Evolutionary conservation across 176 grass and related monocot species (phyloP), one percentile per base, ranked within the genome.

Genomic region (Pharus latifolius): DNA sequence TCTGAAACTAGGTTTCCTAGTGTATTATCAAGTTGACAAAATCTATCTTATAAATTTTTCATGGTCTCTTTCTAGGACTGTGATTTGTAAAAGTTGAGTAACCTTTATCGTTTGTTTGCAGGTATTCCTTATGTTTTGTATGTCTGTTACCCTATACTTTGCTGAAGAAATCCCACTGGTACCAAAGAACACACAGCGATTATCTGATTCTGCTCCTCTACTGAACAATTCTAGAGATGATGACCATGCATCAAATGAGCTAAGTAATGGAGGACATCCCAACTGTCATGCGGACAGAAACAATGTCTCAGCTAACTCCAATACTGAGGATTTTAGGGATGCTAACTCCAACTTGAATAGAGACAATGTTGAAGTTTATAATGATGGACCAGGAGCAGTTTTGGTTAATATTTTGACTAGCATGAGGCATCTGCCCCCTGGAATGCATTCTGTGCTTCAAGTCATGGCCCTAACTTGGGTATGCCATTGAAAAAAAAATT

Each of bases 401-500:
- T 83, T 99, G 76, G 87, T 99, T 45, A 93, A 99, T 23, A 94
- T 99, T 60, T 75, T 99, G 72, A 99, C 95, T 27, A 99, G 90
- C 75, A 72, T 99, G 84, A 94, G 95, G 78, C 95, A 94, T 83
- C 81, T 99, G 27, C 95, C 95, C 17, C 41, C 82, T 69, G 95
- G 84, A 45, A 99, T 94, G 95, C 73, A 99, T 72, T 93, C 87
- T 7, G 95, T 99, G 79, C 95, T 99, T 68, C 13, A 94, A 51
- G 95, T 99, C 66, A 99, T 99, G 95, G 90, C 87, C 32, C 84
- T 99, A 58, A 99, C 95, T 54, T 99, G 95, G 95, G 95, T 99
- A 94, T 20, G 80, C 48, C 4, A 14, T 10, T 62, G n/a, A 18
- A 6, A 64, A 76, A 22, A 31, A 1, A 27, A 55, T 70, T 70